A percentile compares a stretch with the other conserved stretches of the same genome.
Evolutionary conservation across 208 protist species (phyloP).

Genomic region (Wallacemonas rigidus): DNA sequence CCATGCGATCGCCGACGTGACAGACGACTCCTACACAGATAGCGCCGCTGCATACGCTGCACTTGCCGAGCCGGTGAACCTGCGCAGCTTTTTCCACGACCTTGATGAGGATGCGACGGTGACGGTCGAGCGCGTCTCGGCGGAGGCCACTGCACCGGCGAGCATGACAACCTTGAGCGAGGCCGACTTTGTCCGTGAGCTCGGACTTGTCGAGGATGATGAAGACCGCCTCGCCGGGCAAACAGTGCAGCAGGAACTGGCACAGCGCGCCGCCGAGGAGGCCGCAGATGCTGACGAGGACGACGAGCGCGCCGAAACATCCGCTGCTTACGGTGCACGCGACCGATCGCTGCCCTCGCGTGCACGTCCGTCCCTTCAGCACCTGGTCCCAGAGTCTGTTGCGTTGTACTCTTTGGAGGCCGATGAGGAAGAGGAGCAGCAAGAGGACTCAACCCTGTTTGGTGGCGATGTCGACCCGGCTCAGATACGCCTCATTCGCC

Average conservation of each 20-base stretch:
- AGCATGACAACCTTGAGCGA: background rate
- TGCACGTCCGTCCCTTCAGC: no score
- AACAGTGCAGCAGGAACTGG: conserved; percentile 64
- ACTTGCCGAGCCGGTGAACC: conserved; percentile 65
- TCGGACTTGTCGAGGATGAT: conserved; percentile 75
- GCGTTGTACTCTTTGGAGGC: background rate
- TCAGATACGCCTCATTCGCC: conserved; percentile 19
- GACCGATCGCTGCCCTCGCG: background rate
- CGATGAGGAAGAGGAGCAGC: conserved; percentile 6
- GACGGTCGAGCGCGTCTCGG: background rate
- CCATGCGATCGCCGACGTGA: conserved; percentile 70
- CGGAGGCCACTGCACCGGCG: background rate
- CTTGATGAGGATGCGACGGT: conserved; percentile 83
- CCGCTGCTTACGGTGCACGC: background rate
- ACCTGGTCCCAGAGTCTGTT: background rate
- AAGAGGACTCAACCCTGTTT: background rate
- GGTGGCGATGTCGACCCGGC: conserved; percentile 4
- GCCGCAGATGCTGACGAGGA: conserved; percentile 40
- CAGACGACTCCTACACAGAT: conserved; percentile 51
- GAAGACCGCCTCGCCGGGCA: conserved; percentile 71
- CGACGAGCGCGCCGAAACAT: conserved; percentile 12
- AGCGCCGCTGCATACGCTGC: conserved; percentile 70
- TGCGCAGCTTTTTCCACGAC: conserved; percentile 89
- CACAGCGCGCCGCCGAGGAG: conserved; percentile 52
- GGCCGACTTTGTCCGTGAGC: conserved; percentile 55